Evolutionary conservation across 805 yeast species (phyloP).

Genomic region (Starmerella etchellsii): DNA sequence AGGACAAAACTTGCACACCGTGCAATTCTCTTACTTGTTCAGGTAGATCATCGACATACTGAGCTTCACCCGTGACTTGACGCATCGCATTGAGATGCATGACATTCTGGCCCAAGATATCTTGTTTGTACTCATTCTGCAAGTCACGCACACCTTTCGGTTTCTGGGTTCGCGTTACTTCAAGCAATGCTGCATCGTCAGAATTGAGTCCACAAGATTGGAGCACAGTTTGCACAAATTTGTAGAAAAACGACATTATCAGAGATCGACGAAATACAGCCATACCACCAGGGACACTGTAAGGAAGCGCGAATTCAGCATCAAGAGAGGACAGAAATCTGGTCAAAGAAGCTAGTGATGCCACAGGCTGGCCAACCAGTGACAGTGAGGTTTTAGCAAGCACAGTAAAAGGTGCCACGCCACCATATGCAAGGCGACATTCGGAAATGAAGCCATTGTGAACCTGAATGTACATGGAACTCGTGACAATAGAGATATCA

Average conservation of each 20-base stretch:
- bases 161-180: slow-evolving; percentile 28
- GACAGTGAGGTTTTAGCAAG: slow-evolving; percentile 29
- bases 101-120: slow-evolving; percentile 31
- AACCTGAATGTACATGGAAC: slow-evolving; percentile 27
- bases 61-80: slow-evolving; percentile 39
- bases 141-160: slow-evolving; percentile 32
- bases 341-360: slow-evolving; percentile 2
- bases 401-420: slow-evolving; percentile 38
- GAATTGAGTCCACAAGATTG: slow-evolving; percentile 7
- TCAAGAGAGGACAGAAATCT: slow-evolving; percentile 22
- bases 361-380: slow-evolving; percentile 20
- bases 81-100: slow-evolving; percentile 36
- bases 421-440: slow-evolving; percentile 34
- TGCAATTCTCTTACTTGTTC: slow-evolving; percentile 32
- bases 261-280: slow-evolving; percentile 35
- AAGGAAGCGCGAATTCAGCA: slow-evolving; percentile 31
- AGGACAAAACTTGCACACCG: slow-evolving; percentile 34
- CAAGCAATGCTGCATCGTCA: slow-evolving; percentile 25
- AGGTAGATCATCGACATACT: slow-evolving; percentile 35
- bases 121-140: slow-evolving; percentile 29
- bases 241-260: slow-evolving; percentile 35
- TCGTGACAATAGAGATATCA: slow-evolving; percentile 38
- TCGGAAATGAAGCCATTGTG: slow-evolving; percentile 13
- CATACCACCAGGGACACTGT: slow-evolving; percentile 39
- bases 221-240: slow-evolving; percentile 30